Base-by-base conservation (phyloP, 2,329 filamentous ascomycete species). In the Botryotinia globosa region DNA sequence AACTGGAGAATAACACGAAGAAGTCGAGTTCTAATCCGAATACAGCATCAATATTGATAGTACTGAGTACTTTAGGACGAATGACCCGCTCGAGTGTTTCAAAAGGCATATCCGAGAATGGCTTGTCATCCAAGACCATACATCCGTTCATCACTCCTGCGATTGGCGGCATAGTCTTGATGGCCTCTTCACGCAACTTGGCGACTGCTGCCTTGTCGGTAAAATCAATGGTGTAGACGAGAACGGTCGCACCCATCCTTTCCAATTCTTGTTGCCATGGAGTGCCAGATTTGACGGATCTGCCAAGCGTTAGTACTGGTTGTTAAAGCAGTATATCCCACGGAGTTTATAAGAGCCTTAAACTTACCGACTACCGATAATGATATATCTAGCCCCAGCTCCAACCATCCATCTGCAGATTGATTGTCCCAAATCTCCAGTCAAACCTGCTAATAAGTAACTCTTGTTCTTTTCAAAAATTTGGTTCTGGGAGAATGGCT, bases 121-220 rank as follows among this genome's bases (percentile, higher is more conserved):
- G 63, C 3, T 39, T 74, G 73, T 86, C 84, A 7, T 78, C 39
- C 20, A 72, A 48, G 32, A 86, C 81, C 82, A 86, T 83, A 20
- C 84, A 84, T 1, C 80, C 85, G 44, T 85, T 81, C 7, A 79
- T 80, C 0, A 85, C 82, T 32, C 85, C 85, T 1, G 75, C 80
- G 34, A 86, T 81, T 1, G 81, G 37, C 22, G 73, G 73, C 54
- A 74, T 62, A 1, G 69, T 75, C 25, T 67, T 65, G 37, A 61
- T 42, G 3, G 72, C 71, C 3, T 73, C 37, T 45, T 72, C 63
- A 29, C 61, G 45, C 37, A 69, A 34, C 18, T 39, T 63, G 5
- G 39, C 32, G 14, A 74, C 42, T 20, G 67, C 66, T 37, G 44
- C 29, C 1, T 58, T 48, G n/a, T 72, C 62, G 37, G 72, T 65